Percentiles rank a stretch among this genome's conserved stretches.
phyloP scores from a whole-genome alignment of 2,329 filamentous ascomycete species.

The Helicocarpus griseus region DNA sequence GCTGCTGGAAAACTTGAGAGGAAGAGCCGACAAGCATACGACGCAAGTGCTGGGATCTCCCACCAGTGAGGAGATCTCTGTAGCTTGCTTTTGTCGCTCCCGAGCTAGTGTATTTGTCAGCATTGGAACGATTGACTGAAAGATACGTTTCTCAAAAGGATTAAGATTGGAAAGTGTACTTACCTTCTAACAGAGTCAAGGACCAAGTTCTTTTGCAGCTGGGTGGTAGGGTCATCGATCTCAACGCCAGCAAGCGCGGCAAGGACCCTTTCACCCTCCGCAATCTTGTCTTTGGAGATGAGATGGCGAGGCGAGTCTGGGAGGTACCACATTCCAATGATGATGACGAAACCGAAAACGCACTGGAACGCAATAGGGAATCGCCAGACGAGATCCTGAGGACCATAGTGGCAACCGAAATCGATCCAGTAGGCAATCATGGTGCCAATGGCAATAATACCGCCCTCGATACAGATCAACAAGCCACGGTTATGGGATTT shows the following conservation, averaged over 20 bases:
- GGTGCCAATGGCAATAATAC: conserved; percentile 35
- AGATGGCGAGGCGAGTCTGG: conserved; percentile 26
- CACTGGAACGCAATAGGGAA: conserved; percentile 42
- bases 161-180: conserved; percentile 27
- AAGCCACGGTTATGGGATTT: conserved; percentile 45
- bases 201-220: conserved; percentile 30
- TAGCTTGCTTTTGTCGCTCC: conserved; percentile 44
- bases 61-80: conserved; percentile 33
- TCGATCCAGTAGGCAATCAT: conserved; percentile 39
- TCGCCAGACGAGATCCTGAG: conserved; percentile 27
- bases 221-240: conserved; percentile 43
- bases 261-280: conserved; percentile 36
- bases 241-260: conserved; percentile 34
- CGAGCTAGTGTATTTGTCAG: background rate
- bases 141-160: background rate
- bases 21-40: conserved; percentile 33
- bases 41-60: conserved; percentile 30
- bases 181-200: conserved; percentile 44
- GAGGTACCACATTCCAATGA: conserved; percentile 25
- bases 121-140: background rate
- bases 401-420: conserved; percentile 24
- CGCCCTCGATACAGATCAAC: conserved; percentile 47
- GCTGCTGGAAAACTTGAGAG: conserved; percentile 38
- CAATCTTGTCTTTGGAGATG: conserved; percentile 22
- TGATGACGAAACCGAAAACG: conserved; percentile 35